Evolutionary conservation across 352 stramenopile species (phyloP).

Genomic region (Phytophthora pluvialis): DNA sequence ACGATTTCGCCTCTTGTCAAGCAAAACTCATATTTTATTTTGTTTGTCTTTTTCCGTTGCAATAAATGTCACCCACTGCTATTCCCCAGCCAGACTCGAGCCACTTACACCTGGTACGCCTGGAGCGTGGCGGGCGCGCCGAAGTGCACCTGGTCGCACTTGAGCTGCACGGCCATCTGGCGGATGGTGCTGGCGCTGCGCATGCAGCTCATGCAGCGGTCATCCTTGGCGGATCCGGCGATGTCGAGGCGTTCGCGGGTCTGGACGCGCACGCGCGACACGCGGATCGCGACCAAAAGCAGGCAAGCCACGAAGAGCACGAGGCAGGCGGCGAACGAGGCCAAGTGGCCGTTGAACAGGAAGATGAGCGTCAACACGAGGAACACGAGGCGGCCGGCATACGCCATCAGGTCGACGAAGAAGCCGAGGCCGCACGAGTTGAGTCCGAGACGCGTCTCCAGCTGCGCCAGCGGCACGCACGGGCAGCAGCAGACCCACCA

Average conservation of each 20-base stretch:
- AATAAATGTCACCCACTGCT: slow-evolving; percentile 7
- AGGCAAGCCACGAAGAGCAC: slow-evolving; percentile 26
- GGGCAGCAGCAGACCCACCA: slow-evolving; percentile 47
- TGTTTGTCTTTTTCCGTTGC: slow-evolving; percentile 3
- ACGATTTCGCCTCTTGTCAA: neutral
- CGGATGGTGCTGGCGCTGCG: slow-evolving; percentile 43
- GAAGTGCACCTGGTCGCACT: slow-evolving; percentile 47
- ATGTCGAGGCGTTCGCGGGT: slow-evolving; percentile 45
- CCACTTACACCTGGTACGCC: slow-evolving; percentile 44
- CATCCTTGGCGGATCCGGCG: slow-evolving; percentile 36
- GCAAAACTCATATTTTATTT: slow-evolving; percentile 8
- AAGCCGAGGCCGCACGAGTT: slow-evolving; percentile 28
- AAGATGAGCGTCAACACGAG: slow-evolving; percentile 27
- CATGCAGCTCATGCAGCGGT: slow-evolving; percentile 28
- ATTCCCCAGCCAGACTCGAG: neutral
- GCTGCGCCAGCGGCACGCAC: slow-evolving; percentile 39
- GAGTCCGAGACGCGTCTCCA: slow-evolving; percentile 43
- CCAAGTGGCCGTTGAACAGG: slow-evolving; percentile 24
- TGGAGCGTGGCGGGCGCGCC: slow-evolving; percentile 42
- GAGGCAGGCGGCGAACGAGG: slow-evolving; percentile 24
- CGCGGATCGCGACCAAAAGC: slow-evolving; percentile 30
- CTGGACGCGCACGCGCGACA: slow-evolving; percentile 36
- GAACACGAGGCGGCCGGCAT: slow-evolving; percentile 29
- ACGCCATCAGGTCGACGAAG: slow-evolving; percentile 28
- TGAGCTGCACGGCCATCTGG: slow-evolving; percentile 48